Evolutionary conservation across 2,329 filamentous ascomycete species (phyloP), one percentile per base, ranked within the genome.

Genomic region (Aspergillus ustus): DNA sequence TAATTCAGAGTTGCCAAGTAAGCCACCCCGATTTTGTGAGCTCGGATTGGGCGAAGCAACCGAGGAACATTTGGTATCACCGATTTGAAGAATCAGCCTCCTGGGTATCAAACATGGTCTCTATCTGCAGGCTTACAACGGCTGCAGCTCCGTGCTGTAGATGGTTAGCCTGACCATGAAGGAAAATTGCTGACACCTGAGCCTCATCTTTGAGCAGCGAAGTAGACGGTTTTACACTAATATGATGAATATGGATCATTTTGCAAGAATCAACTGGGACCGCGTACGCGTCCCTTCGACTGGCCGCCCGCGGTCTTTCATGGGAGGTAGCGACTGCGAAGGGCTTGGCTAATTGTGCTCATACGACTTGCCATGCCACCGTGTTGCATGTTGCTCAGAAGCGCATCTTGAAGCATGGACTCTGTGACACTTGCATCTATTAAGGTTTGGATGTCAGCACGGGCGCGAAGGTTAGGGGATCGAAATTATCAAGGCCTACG

Each of bases 351-450:
- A 53, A 83, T 79, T 0, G 78, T 81, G 62, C 80, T 83, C 76
- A 82, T 82, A 48, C 80, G 73, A 63, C 81, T 82, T 9, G 80
- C 79, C 72, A 82, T 78, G 7, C 78, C 78, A 17, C 78, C 79
- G 56, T 85, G 82, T 57, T 87, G 84, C 79, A 89, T 87, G 59
- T 87, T 86, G 67, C 85, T 88, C 65, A 88, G 73, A 46, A 89
- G 74, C 6, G 86, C 87, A 66, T 89, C 87, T 68, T 89, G 87
- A 28, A 89, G 76, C 3, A 87, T 87, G 15, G 85, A 87, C 69
- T 88, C 85, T 55, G 87, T 88, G 22, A 89, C 84, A 63, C 86
- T 87, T 7, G 86, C 82, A 77, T 87, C 85, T 85, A 63, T 15
- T 46, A 19, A 19, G 49, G 56, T 46, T 19, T 56, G 40, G 63